Percentiles rank a stretch among this genome's conserved stretches.
Conservation (phyloP, 163 green algal species). For the Scenedesmus sp. region DNA sequence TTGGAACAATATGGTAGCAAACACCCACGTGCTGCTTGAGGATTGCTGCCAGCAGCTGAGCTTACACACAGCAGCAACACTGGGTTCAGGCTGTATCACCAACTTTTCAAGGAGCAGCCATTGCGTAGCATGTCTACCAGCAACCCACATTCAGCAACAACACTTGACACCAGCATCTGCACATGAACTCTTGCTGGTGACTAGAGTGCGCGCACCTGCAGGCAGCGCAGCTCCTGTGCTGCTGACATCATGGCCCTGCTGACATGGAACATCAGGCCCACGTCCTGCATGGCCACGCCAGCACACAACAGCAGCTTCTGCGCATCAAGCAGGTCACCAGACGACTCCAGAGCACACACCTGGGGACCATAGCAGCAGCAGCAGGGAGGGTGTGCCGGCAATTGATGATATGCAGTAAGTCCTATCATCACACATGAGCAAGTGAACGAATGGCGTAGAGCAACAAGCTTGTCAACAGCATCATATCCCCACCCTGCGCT, state of each 20-base stretch:
- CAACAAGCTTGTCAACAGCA: no score
- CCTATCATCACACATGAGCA: no score
- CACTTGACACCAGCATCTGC: neutral
- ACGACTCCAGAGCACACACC: constrained; percentile 21
- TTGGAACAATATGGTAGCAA: no score
- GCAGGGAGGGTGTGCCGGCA: neutral
- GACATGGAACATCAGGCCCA: constrained; percentile 33
- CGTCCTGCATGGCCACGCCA: constrained; percentile 50
- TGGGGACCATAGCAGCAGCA: constrained; percentile 1
- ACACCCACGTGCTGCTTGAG: no score
- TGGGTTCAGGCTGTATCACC: no score
- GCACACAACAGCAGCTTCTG: constrained; percentile 56
- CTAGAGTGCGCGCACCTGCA: constrained; percentile 47
- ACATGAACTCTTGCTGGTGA: neutral
- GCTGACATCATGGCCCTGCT: constrained; percentile 48
- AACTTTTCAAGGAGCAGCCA: neutral
- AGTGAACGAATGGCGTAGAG: no score
- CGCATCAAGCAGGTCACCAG: constrained; percentile 35
- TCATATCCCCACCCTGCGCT: no score
- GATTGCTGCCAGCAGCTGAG: no score
- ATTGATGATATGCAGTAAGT: no score
- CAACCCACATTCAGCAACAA: no score
- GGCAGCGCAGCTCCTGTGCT: constrained; percentile 62
- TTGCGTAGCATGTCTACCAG: neutral
- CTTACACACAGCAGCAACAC: no score